Percentiles rank a stretch among this genome's conserved stretches.
phyloP scores from a whole-genome alignment of 176 grass and related monocot species.

The Hordeum marinum region DNA sequence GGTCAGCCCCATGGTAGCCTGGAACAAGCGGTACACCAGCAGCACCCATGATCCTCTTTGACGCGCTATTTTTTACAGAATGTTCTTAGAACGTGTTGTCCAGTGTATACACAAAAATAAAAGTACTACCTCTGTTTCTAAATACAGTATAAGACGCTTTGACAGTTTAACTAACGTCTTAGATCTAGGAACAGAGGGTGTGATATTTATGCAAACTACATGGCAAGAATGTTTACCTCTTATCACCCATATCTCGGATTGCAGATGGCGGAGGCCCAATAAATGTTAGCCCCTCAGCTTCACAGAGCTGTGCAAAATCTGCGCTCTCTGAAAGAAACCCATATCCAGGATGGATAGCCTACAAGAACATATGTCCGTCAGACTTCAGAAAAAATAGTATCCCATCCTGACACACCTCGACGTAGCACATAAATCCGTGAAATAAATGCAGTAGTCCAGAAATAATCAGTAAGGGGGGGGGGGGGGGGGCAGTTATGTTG shows the following conservation, averaged over 20 bases:
- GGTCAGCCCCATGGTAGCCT: slow-evolving; percentile 85
- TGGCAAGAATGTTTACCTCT: slow-evolving; percentile 48
- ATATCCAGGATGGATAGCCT: slow-evolving; percentile 93
- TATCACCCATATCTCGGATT: slow-evolving; percentile 91
- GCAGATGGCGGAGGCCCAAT: slow-evolving; percentile 86
- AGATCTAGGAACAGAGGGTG: too few species aligned
- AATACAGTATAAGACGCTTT: too few species aligned
- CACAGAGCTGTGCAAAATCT: slow-evolving; percentile 81
- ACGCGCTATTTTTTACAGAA: slow-evolving; percentile 52
- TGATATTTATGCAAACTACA: neutral
- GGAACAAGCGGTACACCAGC: slow-evolving; percentile 82
- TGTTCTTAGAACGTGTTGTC: neutral
- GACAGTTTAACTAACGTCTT: too few species aligned
- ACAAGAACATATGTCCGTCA: neutral
- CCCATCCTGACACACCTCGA: neutral
- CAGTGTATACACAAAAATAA: too few species aligned
- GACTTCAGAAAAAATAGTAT: neutral
- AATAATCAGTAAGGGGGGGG: neutral
- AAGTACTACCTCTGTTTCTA: too few species aligned
- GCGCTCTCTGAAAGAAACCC: slow-evolving; percentile 97
- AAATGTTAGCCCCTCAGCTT: slow-evolving; percentile 73
- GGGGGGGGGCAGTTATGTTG: neutral
- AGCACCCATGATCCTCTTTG: slow-evolving; percentile 95
- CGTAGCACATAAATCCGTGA: neutral
- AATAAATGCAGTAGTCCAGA: neutral